A percentile compares a stretch with the other conserved stretches of the same genome.
phyloP scores from a whole-genome alignment of 148 eudicot genomes.

The Silene conica region DNA sequence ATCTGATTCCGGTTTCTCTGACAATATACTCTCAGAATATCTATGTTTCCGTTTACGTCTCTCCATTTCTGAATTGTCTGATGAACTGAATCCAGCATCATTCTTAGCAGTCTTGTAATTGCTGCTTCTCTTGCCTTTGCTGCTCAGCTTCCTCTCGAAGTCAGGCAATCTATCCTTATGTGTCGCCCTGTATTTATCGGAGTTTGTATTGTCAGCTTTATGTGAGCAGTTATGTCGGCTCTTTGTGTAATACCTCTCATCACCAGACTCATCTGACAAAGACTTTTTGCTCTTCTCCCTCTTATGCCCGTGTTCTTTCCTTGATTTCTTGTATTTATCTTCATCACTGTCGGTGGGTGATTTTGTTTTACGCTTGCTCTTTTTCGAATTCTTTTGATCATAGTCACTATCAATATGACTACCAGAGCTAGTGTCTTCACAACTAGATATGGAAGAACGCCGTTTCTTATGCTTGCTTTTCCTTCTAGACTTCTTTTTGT shows the following conservation, averaged over 20 bases:
- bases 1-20: slow-evolving; percentile 5
- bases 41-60: slow-evolving; percentile 33
- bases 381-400: slow-evolving; percentile 11
- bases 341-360: slow-evolving; percentile 27
- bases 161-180: slow-evolving; percentile 10
- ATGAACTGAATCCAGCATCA: slow-evolving; percentile 29
- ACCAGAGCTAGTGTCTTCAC: slow-evolving; percentile 9
- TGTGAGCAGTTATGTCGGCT: slow-evolving; percentile 13
- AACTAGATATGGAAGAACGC: slow-evolving; percentile 4
- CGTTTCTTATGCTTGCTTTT: slow-evolving; percentile 45
- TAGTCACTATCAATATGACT: slow-evolving; percentile 13
- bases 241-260: slow-evolving; percentile 28
- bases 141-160: slow-evolving; percentile 11
- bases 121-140: slow-evolving; percentile 9
- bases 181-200: not conserved
- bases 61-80: slow-evolving; percentile 33
- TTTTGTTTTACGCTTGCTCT: slow-evolving; percentile 9
- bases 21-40: slow-evolving; percentile 8
- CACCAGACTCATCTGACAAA: slow-evolving; percentile 31
- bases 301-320: slow-evolving; percentile 27
- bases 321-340: slow-evolving; percentile 31
- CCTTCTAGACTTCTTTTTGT: slow-evolving; percentile 43
- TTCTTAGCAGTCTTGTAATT: not conserved
- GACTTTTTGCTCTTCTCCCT: slow-evolving; percentile 13
- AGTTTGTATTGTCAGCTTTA: not conserved